Conservation (phyloP, 2,329 filamentous ascomycete species). For the Coniella lustricola region DNA sequence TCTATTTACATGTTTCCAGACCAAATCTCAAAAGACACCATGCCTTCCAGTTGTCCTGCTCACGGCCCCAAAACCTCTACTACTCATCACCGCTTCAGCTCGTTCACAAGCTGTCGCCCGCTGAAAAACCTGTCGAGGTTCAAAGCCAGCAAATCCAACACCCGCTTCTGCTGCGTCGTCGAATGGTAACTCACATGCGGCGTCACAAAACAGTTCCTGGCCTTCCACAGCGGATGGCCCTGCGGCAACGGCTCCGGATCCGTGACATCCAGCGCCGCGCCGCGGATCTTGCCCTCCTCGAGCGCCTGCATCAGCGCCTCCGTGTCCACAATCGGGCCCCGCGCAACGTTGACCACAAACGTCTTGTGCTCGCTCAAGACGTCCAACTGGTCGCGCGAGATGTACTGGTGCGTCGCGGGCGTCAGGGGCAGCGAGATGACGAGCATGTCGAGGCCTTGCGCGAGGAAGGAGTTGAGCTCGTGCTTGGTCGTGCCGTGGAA, state of each 20-base stretch:
- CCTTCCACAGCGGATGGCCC: constrained; percentile 59
- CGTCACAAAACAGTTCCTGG: constrained; percentile 54
- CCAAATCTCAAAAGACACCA: no score
- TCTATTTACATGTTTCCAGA: no score
- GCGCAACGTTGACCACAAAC: constrained; percentile 59
- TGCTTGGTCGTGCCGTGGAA: constrained; percentile 28
- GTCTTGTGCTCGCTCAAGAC: constrained; percentile 35
- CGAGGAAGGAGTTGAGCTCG: constrained; percentile 34
- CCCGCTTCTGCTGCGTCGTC: constrained; percentile 19
- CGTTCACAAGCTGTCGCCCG: constrained; percentile 22
- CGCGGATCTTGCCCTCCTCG: constrained; percentile 30
- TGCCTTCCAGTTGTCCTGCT: no score
- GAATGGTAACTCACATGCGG: constrained; percentile 30
- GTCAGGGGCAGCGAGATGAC: constrained; percentile 34
- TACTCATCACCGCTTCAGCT: constrained; percentile 6
- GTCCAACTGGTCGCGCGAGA: constrained; percentile 36
- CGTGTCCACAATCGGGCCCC: constrained; percentile 36
- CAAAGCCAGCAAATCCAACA: constrained; percentile 21
- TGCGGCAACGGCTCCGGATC: constrained; percentile 63
- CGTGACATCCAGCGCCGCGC: constrained; percentile 63
- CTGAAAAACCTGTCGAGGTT: constrained; percentile 24
- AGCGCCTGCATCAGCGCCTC: constrained; percentile 51
- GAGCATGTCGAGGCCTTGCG: constrained; percentile 35
- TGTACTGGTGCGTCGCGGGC: constrained; percentile 28
- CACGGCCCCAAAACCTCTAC: background rate